Base-by-base conservation (phyloP, 306 rosid species). In the Benincasa hispida region DNA sequence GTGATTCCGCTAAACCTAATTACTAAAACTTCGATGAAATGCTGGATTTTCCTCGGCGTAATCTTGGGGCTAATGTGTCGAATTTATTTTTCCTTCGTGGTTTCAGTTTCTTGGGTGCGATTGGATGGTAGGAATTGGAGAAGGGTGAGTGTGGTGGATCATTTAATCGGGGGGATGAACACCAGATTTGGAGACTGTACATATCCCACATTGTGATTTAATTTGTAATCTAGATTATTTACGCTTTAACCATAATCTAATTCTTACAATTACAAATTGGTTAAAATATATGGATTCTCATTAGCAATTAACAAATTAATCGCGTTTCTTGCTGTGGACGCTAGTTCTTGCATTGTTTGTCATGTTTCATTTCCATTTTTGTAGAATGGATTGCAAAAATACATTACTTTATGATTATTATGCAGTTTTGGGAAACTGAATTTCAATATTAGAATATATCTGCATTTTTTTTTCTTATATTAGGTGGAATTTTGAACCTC, bases 51-150 rank as follows among this genome's bases (percentile, higher is more conserved):
- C 13, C 18, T 15, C 53, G 6, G 53, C 18, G 51, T 47, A 13
- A 14, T 47, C 6, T 47, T 32, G 25, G 45, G 48, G 65, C 11
- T 18, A 19, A 60, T 57, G 27, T 14, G 25, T 47, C 54, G 8
- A n/a, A 2, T 32, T 19, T 8, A 17, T 50, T 30, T 51, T 34
- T 17, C 1, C 1, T 50, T 50, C 19, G 72, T 61, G 41, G 48
- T 80, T 80, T 34, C 89, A 86, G 90, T 78, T 88, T 88, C 81
- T 82, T 88, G 83, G 90, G 92, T 72, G 81, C 58, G 25, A 82
- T 63, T 51, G 88, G 85, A 56, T 85, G 85, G 86, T 88, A 76
- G 79, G 27, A 51, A 30, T 73, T 25, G 62, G 42, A 50, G 37
- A 17, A 6, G 77, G 4, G 27, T n/a, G n/a, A n/a, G 24, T 10